Evolutionary conservation across 73 alveolate species (phyloP), one percentile per base, ranked within the genome.

Genomic region (Paramecium primaurelia): DNA sequence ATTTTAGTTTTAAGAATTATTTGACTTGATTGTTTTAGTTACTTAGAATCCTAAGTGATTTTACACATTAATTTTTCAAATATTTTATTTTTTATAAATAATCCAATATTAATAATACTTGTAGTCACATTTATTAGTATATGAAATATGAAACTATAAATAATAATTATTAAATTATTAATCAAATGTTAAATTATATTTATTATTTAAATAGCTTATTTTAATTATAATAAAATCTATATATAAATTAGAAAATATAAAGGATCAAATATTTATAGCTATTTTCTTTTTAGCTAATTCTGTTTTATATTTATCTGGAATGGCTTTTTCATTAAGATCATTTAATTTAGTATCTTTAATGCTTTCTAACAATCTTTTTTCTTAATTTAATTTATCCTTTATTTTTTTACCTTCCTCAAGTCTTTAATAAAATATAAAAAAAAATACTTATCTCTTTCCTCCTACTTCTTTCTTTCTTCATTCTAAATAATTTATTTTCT

Each of bases 401-500:
- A 97, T 95, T 88, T 96, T 97, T 90, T 98, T 95, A 8, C 98
- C 99, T 93, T 97, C 99, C 93, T 97, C 99, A 26, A 96, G 77
- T 86, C 93, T 86, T 32, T 28, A 30, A 12, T 12, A 37, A 71
- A 8, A 2, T 30, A 71, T 22, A 0, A 22, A 4, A 26, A 68
- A 71, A 0, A 0, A 7, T 71, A 71, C 83, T 95, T 94, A 59
- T 97, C 98, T 6, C 96, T 92, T 88, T 88, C 86, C 25, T 92
- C 86, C 84, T 93, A 92, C 75, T 80, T 95, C 73, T 75, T 93
- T 64, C 75, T 88, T 86, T 97, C 99, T 86, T 96, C 98, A 87
- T 95, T 97, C 73, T 71, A 38, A 26, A 92, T 86, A 16, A 97
- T 97, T 86, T 95, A 90, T 51, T 95, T 93, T 93, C 95, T 94